Base-by-base conservation (phyloP, 163 green algal genomes). In the Volvox carteri region DNA sequence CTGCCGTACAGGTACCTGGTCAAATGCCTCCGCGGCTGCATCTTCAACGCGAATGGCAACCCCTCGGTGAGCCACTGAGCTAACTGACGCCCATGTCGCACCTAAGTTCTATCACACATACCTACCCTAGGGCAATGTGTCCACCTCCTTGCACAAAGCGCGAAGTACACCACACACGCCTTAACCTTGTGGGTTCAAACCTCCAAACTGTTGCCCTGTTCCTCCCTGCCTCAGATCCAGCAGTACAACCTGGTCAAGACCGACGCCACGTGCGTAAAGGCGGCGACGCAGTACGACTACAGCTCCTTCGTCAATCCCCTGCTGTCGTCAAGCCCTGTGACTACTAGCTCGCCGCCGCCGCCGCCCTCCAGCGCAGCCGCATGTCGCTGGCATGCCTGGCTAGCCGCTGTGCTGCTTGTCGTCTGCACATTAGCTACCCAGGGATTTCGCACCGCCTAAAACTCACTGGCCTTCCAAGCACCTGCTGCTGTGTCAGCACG, bases 241-340 rank as follows among this genome's bases (percentile, higher is more conserved):
- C 28, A n/a, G 23, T 41, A 8, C 25, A 35, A 5, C 18, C 67
- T 52, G 19, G 30, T 83, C 65, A 73, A 33, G 28, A 88, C 30
- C 8, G 54, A 68, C 60, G 18, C 67, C 39, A 88, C 60, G 21
- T 88, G 83, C 44, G 28, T 72, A 28, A 48, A 73, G 35, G 62
- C 62, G 21, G 16, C 83, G 11, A 73, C 33, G 16, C 83, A 88
- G 44, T 88, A 81, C 83, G 37, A 88, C 83, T 88, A 88, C 83
- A 80, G 60, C 30, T 48, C 46, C 76, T 52, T 84, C 19, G 30
- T 21, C 21, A 81, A 65, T 50, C 28, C 42, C 74, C 62, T 62
- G 25, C 35, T 48, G 11, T 48, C 68, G 33, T 41, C 39, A 35
- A 39, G 23, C 23, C 21, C 35, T 21, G n/a, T n/a, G n/a, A n/a